A percentile compares a stretch with the other conserved stretches of the same genome.
These are phyloP conservation scores for Alternaria alternata DNA, from an alignment of 2,329 filamentous ascomycete species.

Conservation along the genomic window DNA sequence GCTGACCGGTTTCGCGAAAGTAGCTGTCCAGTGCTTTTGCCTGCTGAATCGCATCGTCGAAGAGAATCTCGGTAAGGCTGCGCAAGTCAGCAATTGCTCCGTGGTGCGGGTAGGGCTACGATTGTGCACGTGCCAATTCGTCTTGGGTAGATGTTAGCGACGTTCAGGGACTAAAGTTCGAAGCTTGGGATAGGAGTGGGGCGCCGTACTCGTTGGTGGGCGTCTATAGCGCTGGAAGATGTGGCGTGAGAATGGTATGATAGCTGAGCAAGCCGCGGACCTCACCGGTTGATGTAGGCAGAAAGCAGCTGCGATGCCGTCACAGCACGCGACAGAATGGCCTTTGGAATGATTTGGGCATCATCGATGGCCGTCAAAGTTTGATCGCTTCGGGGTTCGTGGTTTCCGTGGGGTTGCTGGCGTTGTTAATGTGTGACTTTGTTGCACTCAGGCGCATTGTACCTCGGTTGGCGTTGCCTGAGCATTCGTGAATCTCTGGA, in stretches of 20 bases:
- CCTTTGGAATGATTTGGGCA: conserved; percentile 30
- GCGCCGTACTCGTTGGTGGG: conserved; percentile 40
- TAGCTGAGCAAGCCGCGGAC: conserved; percentile 12
- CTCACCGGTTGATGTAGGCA: conserved; percentile 44
- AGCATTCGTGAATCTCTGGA: conserved; percentile 29
- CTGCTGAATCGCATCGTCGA: conserved; percentile 53
- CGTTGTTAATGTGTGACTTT: background rate
- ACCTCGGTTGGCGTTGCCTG: background rate
- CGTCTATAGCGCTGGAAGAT: conserved; percentile 37
- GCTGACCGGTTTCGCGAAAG: conserved; percentile 44
- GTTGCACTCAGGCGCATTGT: background rate
- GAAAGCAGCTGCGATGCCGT: conserved; percentile 39
- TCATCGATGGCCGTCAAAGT: conserved; percentile 24
- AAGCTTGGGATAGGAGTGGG: background rate
- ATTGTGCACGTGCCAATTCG: conserved; percentile 52
- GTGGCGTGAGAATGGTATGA: conserved; percentile 50
- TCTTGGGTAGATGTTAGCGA: conserved; percentile 50
- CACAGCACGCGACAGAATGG: conserved; percentile 37
- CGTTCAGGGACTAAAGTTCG: background rate
- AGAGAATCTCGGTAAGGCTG: conserved; percentile 58
- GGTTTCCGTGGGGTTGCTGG: conserved; percentile 22
- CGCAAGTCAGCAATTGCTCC: conserved; percentile 34
- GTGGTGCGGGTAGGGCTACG: conserved; percentile 53
- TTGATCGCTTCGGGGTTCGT: conserved; percentile 11
- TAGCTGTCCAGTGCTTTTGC: conserved; percentile 54